These are phyloP conservation scores for Komagataella populi DNA, from an alignment of 805 yeast species.

Conservation along the genomic window DNA sequence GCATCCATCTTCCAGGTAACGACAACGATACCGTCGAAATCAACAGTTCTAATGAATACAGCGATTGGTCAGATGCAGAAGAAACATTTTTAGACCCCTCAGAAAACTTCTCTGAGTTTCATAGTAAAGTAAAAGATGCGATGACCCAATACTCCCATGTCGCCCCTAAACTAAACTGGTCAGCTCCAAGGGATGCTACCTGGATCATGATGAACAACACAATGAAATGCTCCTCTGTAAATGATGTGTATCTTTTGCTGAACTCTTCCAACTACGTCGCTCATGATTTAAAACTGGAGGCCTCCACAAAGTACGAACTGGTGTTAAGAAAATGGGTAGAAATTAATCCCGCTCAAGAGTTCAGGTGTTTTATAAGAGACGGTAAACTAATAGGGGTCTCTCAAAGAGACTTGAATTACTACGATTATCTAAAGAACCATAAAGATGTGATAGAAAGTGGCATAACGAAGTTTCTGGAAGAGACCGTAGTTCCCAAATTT, in stretches of 20 bases:
- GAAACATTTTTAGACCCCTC: constrained; percentile 24
- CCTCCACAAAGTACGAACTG: constrained; percentile 34
- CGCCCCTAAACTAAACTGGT: constrained; percentile 91
- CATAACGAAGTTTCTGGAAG: constrained; percentile 43
- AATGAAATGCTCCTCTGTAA: constrained; percentile 52
- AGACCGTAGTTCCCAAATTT: constrained; percentile 30
- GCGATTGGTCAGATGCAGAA: constrained; percentile 55
- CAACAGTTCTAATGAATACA: constrained; percentile 50
- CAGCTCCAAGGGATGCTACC: constrained; percentile 87
- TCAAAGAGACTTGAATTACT: constrained; percentile 80
- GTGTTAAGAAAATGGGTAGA: constrained; percentile 75
- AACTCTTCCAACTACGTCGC: constrained; percentile 82
- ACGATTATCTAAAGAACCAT: constrained; percentile 49
- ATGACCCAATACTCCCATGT: constrained; percentile 45
- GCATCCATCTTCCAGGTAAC: constrained; percentile 46
- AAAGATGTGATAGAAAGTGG: constrained; percentile 29
- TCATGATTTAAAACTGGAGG: constrained; percentile 43
- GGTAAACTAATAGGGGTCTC: constrained; percentile 55
- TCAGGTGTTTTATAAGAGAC: constrained; percentile 69
- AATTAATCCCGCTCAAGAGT: constrained; percentile 83
- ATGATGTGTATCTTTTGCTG: constrained; percentile 68
- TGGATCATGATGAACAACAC: constrained; percentile 82
- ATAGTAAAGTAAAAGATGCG: constrained; percentile 29
- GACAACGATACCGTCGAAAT: constrained; percentile 18
- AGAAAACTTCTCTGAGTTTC: constrained; percentile 43